Percentiles rank a stretch among this genome's conserved stretches.
Evolutionary conservation across 148 eudicot species (phyloP).

Genomic region (Amaranthus cruentus): DNA sequence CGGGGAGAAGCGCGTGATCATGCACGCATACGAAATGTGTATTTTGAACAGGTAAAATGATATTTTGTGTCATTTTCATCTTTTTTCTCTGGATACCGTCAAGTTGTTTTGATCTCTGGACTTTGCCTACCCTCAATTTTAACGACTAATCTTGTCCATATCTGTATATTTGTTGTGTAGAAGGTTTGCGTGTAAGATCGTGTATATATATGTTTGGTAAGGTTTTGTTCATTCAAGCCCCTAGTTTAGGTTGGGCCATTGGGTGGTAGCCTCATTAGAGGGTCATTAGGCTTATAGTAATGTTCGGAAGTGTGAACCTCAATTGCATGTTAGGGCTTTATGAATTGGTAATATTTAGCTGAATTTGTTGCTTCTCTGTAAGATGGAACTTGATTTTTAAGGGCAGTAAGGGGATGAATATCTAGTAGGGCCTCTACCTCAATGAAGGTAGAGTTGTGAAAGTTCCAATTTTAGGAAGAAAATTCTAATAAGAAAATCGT

Average conservation of each 20-base stretch:
- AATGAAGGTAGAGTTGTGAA: too few relatives aligned
- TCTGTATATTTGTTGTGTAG: neutral
- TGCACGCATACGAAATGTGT: slow-evolving; percentile 84
- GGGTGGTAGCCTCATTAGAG: neutral
- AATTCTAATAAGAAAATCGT: too few relatives aligned
- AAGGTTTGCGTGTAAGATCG: too few relatives aligned
- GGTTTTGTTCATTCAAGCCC: neutral
- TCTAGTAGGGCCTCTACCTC: too few relatives aligned
- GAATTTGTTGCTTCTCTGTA: neutral
- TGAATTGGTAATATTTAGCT: neutral
- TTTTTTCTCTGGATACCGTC: neutral
- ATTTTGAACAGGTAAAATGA: slow-evolving; percentile 81
- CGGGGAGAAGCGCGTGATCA: slow-evolving; percentile 93
- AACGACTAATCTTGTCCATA: neutral
- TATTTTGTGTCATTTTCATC: neutral
- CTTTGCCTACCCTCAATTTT: neutral
- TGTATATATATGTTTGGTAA: neutral
- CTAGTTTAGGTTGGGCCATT: neutral
- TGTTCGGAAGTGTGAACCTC: neutral
- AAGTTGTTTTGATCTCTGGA: neutral
- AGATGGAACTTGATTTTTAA: too few relatives aligned
- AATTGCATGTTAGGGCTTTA: neutral
- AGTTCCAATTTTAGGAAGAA: too few relatives aligned
- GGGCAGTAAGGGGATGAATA: too few relatives aligned
- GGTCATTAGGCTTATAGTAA: neutral